Evolutionary conservation across 192 early-diverging fungal species (phyloP), one percentile per base, ranked within the genome.

Genomic region (Linnemannia schmuckeri): DNA sequence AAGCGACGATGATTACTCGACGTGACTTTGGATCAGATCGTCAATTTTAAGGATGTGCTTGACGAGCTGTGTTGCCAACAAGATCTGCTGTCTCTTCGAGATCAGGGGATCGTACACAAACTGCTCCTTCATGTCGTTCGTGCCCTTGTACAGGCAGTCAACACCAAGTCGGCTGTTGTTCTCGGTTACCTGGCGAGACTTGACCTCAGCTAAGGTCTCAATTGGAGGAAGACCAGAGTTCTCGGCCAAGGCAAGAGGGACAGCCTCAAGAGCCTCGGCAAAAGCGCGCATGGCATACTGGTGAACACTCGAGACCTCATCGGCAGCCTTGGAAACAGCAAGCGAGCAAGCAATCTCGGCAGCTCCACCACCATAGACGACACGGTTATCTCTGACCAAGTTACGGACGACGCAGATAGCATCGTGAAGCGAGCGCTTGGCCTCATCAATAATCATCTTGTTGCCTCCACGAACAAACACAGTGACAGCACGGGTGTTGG

Each of bases 261-360:
- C 95, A 20, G 97, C 96, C 82, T 99, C 99, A 44, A 99, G 93
- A 18, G 99, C 99, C 86, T 94, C 91, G 13, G 98, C 96, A 89
- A 99, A 99, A n/a, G 95, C 96, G 82, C 99, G 94, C 96, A 99
- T 98, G n/a, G 99, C 99, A 82, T 99, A 99, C 91, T 99, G 99
- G 91, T 99, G 98, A 75, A 99, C 71, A 70, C 63, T 86, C n/a
- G 63, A 84, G 66, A 93, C 89, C 79, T 94, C 88, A 91, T 98
- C 98, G 33, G 98, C 98, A 70, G 94, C 97, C 80, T 94, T 94
- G 46, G 95, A 94, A 13, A 99, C 96, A 46, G 97, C 98, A 55
- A 99, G 90, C n/a, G 98, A 96, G 89, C 96, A 96, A 82, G 95
- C 93, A 82, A 99, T 97, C 90, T 99, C 99, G 68, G 99, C 98